phyloP scores from a whole-genome alignment of 2,329 filamentous ascomycete genomes.

The Chrysoporthe puriensis region DNA sequence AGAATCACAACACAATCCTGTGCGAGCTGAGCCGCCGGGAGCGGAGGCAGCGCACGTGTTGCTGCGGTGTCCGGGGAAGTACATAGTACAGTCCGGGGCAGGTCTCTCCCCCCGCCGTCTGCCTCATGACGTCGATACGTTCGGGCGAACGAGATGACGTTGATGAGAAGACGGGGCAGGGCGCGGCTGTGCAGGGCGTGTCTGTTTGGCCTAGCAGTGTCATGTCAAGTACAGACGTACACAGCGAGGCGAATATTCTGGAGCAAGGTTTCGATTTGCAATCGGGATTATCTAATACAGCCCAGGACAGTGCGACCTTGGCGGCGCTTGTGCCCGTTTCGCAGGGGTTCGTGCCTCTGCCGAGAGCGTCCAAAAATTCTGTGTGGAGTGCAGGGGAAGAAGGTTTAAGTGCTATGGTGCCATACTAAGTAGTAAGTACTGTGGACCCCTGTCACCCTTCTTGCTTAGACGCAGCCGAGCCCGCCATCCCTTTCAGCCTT shows the following conservation, averaged over 20 bases:
- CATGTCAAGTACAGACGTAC: background rate
- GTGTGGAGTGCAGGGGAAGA: background rate
- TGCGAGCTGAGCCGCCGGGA: too few relatives aligned
- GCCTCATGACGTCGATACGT: too few relatives aligned
- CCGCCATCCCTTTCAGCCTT: slow-evolving; percentile 16
- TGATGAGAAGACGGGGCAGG: too few relatives aligned
- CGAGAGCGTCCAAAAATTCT: background rate
- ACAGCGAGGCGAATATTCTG: slow-evolving; percentile 13
- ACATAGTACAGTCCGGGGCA: too few relatives aligned
- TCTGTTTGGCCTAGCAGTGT: background rate
- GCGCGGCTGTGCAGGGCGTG: too few relatives aligned
- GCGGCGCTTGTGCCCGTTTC: background rate
- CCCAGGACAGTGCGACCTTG: slow-evolving; percentile 8
- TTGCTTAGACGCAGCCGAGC: slow-evolving; percentile 10
- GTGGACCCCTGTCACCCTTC: background rate
- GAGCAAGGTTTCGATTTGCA: slow-evolving; percentile 9
- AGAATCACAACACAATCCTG: too few relatives aligned
- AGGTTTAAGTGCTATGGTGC: too few relatives aligned
- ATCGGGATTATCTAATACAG: slow-evolving; percentile 14
- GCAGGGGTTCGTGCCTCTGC: background rate
- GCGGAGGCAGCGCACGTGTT: too few relatives aligned
- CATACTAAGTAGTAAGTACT: background rate
- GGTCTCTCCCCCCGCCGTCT: too few relatives aligned
- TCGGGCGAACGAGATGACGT: too few relatives aligned
- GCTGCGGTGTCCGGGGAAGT: too few relatives aligned